A percentile compares a stretch with the other conserved stretches of the same genome.
Conservation (phyloP, 2,329 filamentous ascomycete species). For the Penicillium sp. region DNA sequence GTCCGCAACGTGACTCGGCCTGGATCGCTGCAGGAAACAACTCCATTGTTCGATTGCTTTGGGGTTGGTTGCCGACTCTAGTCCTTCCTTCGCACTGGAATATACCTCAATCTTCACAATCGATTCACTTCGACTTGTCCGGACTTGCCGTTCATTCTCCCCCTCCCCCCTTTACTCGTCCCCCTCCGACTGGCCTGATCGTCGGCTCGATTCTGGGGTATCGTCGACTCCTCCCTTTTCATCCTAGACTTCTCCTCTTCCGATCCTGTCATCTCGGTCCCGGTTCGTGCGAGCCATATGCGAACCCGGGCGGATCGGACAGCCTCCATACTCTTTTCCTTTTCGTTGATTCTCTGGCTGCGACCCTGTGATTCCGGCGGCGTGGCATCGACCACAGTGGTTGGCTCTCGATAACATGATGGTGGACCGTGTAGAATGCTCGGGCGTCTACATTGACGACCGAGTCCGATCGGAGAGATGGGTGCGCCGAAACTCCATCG, state of each 20-base stretch:
- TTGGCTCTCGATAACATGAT: constrained; percentile 28
- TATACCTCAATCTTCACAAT: too few species aligned
- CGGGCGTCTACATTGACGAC: constrained; percentile 48
- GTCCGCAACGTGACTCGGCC: constrained; percentile 23
- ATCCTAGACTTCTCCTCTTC: constrained; percentile 1
- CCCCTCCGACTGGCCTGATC: constrained; percentile 12
- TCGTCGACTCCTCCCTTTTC: constrained; percentile 1
- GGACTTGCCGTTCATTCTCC: constrained; percentile 5
- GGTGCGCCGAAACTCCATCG: constrained; percentile 37
- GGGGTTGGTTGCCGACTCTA: constrained; percentile 16
- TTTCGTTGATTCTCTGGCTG: constrained; percentile 11
- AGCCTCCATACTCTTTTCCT: constrained; percentile 13
- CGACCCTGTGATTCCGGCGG: constrained; percentile 14
- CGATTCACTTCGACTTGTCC: too few species aligned
- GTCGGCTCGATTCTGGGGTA: too few species aligned
- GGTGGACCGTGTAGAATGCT: constrained; percentile 45
- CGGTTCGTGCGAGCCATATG: constrained; percentile 26
- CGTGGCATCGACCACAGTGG: constrained; percentile 18
- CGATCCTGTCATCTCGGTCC: constrained; percentile 2
- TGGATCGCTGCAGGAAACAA: constrained; percentile 33
- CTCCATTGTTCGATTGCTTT: constrained; percentile 29
- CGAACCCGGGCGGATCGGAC: constrained; percentile 21
- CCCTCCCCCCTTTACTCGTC: not conserved
- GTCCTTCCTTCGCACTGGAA: constrained; percentile 18
- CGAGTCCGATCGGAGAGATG: constrained; percentile 46